phyloP scores from a whole-genome alignment of 1,284 basidiomycete species.

The Golubevia sp. region DNA sequence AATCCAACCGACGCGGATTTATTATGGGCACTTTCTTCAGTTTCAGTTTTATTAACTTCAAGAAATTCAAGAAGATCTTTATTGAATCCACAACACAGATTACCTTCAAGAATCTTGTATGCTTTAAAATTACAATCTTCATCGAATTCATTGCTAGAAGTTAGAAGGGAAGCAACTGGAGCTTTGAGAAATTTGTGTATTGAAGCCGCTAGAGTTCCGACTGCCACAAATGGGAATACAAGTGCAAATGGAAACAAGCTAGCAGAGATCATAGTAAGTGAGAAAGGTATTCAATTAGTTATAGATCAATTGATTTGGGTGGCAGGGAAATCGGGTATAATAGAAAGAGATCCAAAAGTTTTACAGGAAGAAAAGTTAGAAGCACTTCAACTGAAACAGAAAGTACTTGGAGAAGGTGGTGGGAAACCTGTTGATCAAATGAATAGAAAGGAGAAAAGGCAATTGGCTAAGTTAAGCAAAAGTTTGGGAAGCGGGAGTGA shows the following conservation, averaged over 20 bases:
- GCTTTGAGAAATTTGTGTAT: slow-evolving; percentile 56
- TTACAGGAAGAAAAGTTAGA: background rate
- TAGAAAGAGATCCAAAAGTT: too few relatives aligned
- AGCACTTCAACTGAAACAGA: background rate
- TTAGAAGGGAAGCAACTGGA: slow-evolving; percentile 51
- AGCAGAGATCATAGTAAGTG: too few relatives aligned
- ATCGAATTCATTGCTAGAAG: slow-evolving; percentile 26
- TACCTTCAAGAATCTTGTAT: background rate
- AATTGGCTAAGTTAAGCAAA: slow-evolving; percentile 41
- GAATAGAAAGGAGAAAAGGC: slow-evolving; percentile 58
- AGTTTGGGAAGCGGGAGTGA: too few relatives aligned
- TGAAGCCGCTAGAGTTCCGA: slow-evolving; percentile 30
- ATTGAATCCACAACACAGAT: background rate
- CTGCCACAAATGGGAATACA: too few relatives aligned
- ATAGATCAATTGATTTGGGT: too few relatives aligned
- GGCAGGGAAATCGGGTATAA: too few relatives aligned
- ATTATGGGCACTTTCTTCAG: background rate
- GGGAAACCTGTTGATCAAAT: slow-evolving; percentile 50
- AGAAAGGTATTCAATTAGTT: too few relatives aligned
- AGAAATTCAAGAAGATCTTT: too few relatives aligned
- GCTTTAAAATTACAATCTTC: background rate
- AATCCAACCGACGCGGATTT: slow-evolving; percentile 15
- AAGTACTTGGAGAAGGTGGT: background rate
- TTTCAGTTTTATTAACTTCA: background rate
- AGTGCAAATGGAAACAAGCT: too few relatives aligned